A percentile compares a stretch with the other conserved stretches of the same genome.
Evolutionary conservation across 164 flowering plant genomes (phyloP).

Genomic region (Berberis thunbergii): DNA sequence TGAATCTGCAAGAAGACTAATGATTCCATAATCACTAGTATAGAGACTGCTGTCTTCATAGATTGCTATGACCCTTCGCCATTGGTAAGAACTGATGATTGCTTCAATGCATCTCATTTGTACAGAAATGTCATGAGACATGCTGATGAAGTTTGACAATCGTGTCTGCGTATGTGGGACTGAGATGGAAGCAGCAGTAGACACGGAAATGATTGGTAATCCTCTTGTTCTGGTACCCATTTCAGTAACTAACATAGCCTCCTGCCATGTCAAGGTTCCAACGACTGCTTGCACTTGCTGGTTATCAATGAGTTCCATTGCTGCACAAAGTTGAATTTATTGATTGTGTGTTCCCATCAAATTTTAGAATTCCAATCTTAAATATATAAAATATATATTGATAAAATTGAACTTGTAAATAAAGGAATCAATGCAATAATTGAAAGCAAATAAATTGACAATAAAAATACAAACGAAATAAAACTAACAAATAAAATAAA

Average conservation of each 20-base stretch:
- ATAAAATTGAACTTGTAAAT: no score
- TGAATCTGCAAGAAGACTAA: slow-evolving; percentile 18
- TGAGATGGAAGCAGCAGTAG: background rate
- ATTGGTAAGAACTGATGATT: slow-evolving; percentile 17
- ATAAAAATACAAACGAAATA: no score
- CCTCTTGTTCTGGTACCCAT: background rate
- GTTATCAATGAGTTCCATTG: slow-evolving; percentile 1
- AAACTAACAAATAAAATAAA: no score
- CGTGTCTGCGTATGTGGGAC: background rate
- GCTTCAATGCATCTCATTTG: slow-evolving; percentile 25
- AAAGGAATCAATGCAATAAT: no score
- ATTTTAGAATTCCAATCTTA: no score
- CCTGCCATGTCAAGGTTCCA: background rate
- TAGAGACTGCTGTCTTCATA: slow-evolving; percentile 23
- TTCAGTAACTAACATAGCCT: background rate
- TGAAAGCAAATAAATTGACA: no score
- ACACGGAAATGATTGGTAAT: background rate
- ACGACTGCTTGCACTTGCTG: background rate
- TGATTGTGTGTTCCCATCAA: no score
- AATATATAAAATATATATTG: no score
- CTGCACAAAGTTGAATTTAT: no score
- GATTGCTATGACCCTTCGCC: slow-evolving; percentile 23
- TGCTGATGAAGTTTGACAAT: no score
- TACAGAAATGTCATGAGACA: background rate
- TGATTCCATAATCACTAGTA: slow-evolving; percentile 1